These are phyloP conservation scores for Tetracladium maxilliforme DNA, from an alignment of 2,329 filamentous ascomycete species.

Conservation along the genomic window DNA sequence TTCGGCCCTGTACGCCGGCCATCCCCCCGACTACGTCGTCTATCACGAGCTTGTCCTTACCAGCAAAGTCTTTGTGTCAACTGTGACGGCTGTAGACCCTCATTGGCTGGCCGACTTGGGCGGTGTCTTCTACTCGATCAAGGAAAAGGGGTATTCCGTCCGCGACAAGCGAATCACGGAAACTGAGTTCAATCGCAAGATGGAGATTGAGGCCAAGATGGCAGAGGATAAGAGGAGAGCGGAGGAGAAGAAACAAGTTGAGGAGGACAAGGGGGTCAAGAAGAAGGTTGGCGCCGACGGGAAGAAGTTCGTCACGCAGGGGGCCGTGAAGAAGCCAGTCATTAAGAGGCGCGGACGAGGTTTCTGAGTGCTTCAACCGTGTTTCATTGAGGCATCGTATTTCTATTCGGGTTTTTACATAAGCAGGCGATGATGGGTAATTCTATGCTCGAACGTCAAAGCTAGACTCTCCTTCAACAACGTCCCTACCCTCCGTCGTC, in stretches of 20 bases:
- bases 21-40: conserved; percentile 90
- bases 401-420: too few species aligned
- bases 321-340: conserved; percentile 46
- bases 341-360: conserved; percentile 40
- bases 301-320: conserved; percentile 46
- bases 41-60: conserved; percentile 98
- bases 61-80: conserved; percentile 95
- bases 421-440: too few species aligned
- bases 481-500: conserved; percentile 50
- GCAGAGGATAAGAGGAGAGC: conserved; percentile 65
- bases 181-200: conserved; percentile 79
- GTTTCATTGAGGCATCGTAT: too few species aligned
- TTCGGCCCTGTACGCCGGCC: conserved; percentile 83
- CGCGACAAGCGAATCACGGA: conserved; percentile 78
- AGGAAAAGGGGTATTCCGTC: conserved; percentile 90
- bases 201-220: conserved; percentile 91
- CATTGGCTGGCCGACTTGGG: conserved; percentile 95
- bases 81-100: conserved; percentile 88
- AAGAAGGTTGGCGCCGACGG: conserved; percentile 21
- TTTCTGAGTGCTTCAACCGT: too few species aligned
- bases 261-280: conserved; percentile 29
- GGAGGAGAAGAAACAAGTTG: conserved; percentile 36
- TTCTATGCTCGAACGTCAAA: too few species aligned
- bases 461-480: conserved; percentile 49
- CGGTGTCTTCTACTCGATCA: conserved; percentile 92